Percentiles rank a stretch among this genome's conserved stretches.
phyloP scores from a whole-genome alignment of 2,329 filamentous ascomycete genomes.

The Alternaria incomplexa region DNA sequence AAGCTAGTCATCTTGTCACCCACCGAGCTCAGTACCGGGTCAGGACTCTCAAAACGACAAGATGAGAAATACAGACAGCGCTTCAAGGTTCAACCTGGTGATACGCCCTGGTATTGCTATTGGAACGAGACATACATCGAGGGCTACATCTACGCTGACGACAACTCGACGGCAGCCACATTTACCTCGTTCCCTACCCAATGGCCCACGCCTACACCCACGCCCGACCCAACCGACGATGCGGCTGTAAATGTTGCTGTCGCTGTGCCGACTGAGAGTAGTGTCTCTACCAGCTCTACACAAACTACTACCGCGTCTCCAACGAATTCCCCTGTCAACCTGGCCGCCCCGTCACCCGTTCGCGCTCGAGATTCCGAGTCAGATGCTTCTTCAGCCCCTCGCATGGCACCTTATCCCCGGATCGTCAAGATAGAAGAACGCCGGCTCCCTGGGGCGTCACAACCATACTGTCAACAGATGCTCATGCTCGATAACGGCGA shows the following conservation, averaged over 20 bases:
- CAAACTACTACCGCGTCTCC: slow-evolving; percentile 3
- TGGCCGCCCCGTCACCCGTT: not conserved
- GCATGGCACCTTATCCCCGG: slow-evolving; percentile 57
- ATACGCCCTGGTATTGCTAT: slow-evolving; percentile 72
- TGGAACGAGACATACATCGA: slow-evolving; percentile 73
- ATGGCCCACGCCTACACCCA: slow-evolving; percentile 21
- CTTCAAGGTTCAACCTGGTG: slow-evolving; percentile 58
- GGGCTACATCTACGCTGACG: slow-evolving; percentile 68
- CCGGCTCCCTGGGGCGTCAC: slow-evolving; percentile 55
- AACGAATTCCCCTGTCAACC: slow-evolving; percentile 13
- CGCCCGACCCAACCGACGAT: slow-evolving; percentile 14
- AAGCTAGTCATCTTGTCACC: slow-evolving; percentile 65
- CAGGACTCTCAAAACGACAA: slow-evolving; percentile 27
- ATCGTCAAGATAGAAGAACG: slow-evolving; percentile 71
- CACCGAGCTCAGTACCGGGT: slow-evolving; percentile 43
- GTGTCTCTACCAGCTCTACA: slow-evolving; percentile 11
- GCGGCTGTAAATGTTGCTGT: slow-evolving; percentile 13
- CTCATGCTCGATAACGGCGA: slow-evolving; percentile 61
- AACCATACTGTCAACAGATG: slow-evolving; percentile 71
- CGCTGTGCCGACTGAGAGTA: slow-evolving; percentile 2
- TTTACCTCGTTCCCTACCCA: slow-evolving; percentile 35
- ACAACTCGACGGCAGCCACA: slow-evolving; percentile 53
- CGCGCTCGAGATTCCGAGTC: slow-evolving; percentile 18
- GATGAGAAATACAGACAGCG: slow-evolving; percentile 44
- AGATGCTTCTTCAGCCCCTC: slow-evolving; percentile 25